A percentile compares a stretch with the other conserved stretches of the same genome.
Evolutionary conservation across 176 grass and related monocot species (phyloP).

Genomic region (Musa beccarii): DNA sequence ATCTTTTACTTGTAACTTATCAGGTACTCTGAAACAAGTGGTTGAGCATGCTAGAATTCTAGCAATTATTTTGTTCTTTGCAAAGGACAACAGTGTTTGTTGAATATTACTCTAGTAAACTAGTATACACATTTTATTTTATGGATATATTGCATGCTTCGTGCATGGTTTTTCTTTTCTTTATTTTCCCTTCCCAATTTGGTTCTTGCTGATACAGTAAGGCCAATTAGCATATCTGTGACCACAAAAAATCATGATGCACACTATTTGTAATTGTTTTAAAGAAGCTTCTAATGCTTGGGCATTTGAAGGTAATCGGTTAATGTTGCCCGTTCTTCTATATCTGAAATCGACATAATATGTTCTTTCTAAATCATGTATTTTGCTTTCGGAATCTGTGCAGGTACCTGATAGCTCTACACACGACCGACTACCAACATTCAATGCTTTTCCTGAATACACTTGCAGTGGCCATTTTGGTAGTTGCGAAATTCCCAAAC

Average conservation of each 20-base stretch:
- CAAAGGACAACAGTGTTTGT: neutral
- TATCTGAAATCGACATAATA: neutral
- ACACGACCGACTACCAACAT: slow-evolving; percentile 64
- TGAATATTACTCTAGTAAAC: neutral
- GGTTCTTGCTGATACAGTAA: neutral
- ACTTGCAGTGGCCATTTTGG: slow-evolving; percentile 37
- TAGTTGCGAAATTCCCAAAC: slow-evolving; percentile 61
- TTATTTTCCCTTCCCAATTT: neutral
- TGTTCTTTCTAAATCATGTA: neutral
- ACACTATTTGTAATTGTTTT: neutral
- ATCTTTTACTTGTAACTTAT: neutral
- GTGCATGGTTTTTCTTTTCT: neutral
- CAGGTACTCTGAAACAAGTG: neutral
- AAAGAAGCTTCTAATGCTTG: neutral
- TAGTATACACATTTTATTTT: neutral
- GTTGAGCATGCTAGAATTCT: neutral
- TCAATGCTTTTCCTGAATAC: slow-evolving; percentile 66
- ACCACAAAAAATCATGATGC: neutral
- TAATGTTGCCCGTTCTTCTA: neutral
- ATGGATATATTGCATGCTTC: neutral
- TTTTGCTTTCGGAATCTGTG: neutral
- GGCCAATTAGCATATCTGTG: neutral
- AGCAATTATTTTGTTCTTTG: neutral
- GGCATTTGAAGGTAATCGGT: neutral
- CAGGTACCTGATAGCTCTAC: slow-evolving; percentile 65